Evolutionary conservation across 1,284 basidiomycete species (phyloP).

Genomic region (Ceratobasidium papillatum): DNA sequence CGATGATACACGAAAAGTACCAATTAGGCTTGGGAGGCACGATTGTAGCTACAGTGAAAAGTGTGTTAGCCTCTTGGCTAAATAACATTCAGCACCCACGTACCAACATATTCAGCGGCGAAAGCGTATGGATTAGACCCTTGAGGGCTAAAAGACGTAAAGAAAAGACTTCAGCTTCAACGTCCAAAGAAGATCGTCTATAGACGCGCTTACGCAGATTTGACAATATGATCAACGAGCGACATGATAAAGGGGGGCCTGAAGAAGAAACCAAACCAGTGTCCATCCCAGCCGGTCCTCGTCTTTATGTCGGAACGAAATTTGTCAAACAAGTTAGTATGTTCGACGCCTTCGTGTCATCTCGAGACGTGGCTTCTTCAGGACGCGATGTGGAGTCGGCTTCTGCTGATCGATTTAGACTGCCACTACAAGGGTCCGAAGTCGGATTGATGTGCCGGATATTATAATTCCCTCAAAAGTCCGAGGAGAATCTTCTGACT

Average conservation of each 20-base stretch:
- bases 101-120: constrained; percentile 31
- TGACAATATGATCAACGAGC: constrained; percentile 26
- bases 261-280: not conserved
- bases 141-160: constrained; percentile 2
- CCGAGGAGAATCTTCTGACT: not conserved
- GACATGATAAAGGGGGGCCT: constrained; percentile 6
- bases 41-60: not conserved
- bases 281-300: not conserved
- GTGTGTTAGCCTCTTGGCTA: not conserved
- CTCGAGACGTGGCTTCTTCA: not conserved
- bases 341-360: not conserved
- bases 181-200: not conserved
- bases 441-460: not conserved
- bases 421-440: not conserved
- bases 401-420: not conserved
- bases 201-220: constrained; percentile 32
- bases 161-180: not conserved
- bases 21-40: constrained; percentile 31
- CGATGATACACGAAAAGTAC: constrained; percentile 29
- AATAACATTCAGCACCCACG: not conserved
- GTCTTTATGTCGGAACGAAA: not conserved
- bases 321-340: not conserved
- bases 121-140: constrained; percentile 33
- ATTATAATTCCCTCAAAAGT: not conserved
- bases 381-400: not conserved